Evolutionary conservation across 2,329 filamentous ascomycete species (phyloP).

Genomic region (Alternaria hordeiaustralica): DNA sequence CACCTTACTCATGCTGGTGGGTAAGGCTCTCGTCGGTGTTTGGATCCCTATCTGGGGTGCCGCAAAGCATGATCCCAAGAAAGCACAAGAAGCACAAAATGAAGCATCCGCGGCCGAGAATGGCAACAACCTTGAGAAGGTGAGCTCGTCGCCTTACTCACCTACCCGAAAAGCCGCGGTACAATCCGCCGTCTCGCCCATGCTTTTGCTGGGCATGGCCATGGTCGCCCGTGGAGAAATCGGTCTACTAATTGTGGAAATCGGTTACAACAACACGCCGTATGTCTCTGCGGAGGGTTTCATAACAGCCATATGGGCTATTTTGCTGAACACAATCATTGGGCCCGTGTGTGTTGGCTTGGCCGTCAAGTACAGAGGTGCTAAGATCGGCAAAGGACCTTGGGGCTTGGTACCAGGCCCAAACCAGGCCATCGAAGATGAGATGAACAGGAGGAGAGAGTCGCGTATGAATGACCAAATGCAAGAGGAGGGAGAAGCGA

Average conservation of each 20-base stretch:
- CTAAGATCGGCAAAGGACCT: constrained; percentile 23
- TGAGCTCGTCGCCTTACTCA: constrained; percentile 5
- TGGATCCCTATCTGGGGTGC: constrained; percentile 16
- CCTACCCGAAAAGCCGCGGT: constrained; percentile 8
- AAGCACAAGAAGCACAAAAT: constrained; percentile 4
- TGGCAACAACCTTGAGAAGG: background rate
- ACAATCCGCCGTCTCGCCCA: constrained; percentile 9
- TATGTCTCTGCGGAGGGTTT: constrained; percentile 33
- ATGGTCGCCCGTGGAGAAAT: constrained; percentile 40
- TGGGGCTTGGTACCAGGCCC: constrained; percentile 17
- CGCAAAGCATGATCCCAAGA: constrained; percentile 9
- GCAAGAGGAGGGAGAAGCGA: constrained; percentile 3
- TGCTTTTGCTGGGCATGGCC: constrained; percentile 30
- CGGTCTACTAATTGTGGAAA: constrained; percentile 36
- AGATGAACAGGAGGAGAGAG: background rate
- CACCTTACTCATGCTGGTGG: constrained; percentile 33
- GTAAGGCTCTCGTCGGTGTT: constrained; percentile 18
- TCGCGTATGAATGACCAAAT: constrained; percentile 7
- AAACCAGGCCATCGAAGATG: constrained; percentile 6
- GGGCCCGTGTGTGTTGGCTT: constrained; percentile 31
- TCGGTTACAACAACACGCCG: constrained; percentile 36
- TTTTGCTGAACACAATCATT: constrained; percentile 32
- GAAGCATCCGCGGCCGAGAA: background rate
- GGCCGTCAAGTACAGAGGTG: constrained; percentile 27
- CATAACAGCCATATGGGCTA: constrained; percentile 35